Evolutionary conservation across 768 basidiomycete species (phyloP).

Genomic region (Termitomyces sp.): DNA sequence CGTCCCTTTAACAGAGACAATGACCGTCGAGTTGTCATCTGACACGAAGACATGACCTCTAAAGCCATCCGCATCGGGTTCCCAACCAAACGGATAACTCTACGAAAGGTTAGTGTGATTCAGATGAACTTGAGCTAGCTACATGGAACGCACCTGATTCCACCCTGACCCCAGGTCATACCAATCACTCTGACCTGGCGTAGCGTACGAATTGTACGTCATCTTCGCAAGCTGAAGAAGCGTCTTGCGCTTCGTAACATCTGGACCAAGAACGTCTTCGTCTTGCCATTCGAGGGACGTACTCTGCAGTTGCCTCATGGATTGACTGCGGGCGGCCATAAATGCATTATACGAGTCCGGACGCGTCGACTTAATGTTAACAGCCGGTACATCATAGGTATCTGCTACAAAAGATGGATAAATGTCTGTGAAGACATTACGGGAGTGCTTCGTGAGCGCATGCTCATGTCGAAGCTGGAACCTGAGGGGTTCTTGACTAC

Average conservation of each 20-base stretch:
- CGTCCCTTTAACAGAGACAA: constrained; percentile 93
- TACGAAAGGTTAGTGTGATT: constrained; percentile 17
- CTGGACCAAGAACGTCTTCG: constrained; percentile 60
- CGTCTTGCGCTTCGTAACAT: constrained; percentile 67
- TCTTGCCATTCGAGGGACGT: constrained; percentile 56
- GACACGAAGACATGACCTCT: constrained; percentile 91
- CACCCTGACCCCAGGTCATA: constrained; percentile 62
- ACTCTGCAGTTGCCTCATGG: constrained; percentile 33
- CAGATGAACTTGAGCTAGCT: background rate
- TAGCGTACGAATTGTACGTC: constrained; percentile 77
- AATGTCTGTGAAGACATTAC: constrained; percentile 56
- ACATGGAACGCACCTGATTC: constrained; percentile 43
- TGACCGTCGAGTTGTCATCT: constrained; percentile 76
- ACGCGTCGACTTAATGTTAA: constrained; percentile 33
- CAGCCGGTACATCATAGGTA: constrained; percentile 38
- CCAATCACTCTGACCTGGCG: constrained; percentile 55
- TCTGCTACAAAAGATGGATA: constrained; percentile 27
- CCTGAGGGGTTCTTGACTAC: constrained; percentile 32
- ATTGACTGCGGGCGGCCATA: constrained; percentile 29
- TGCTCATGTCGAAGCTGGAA: constrained; percentile 69
- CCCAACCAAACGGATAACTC: constrained; percentile 85
- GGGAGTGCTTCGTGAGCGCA: constrained; percentile 46
- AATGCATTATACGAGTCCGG: constrained; percentile 42
- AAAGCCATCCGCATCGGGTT: constrained; percentile 82
- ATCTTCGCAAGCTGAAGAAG: constrained; percentile 82